Base-by-base conservation (phyloP, 2,329 filamentous ascomycete genomes). In the Chrysoporthe puriensis region DNA sequence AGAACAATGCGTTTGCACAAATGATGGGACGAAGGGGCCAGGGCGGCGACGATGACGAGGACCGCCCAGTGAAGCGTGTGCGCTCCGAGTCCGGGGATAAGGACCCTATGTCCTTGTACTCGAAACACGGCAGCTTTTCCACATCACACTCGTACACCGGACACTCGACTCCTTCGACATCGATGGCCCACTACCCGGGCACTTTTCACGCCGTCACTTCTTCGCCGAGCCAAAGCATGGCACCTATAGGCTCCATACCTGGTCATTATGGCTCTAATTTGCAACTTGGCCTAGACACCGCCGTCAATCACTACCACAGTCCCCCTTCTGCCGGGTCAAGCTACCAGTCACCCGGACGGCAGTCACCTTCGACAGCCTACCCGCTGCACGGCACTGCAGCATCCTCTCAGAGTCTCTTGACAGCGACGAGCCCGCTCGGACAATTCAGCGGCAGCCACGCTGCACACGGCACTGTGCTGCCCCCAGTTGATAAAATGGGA, bases 1-100 rank as follows among this genome's bases (percentile, higher is more conserved):
- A 81, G 40, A 83, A 77, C 66, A 76, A 72, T 46, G 71, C 72
- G 44, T 73, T 73, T 2, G 76, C 73, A 16, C 73, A 76, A 21
- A 69, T 65, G 62, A 67, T 62, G 56, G 64, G 64, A 18, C 60
- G 67, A 13, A 63, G 66, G 13, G 34, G 26, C 50, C 36, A 43
- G 13, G 52, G 21, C 13, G 69, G 34, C 18, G 69, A 57, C 34
- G 66, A 63, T 11, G 66, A 65, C 21, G 63, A 64, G 40, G 63
- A 68, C n/a, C 60, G 66, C 14, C 69, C 64, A 34, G 58, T 66
- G 18, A 68, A 66, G 52, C 66, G 64, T n/a, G 52, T 70, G 36
- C 68, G 68, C 14, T 69, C 68, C n/a, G 68, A 69, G 26, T 36
- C 65, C 1, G 58, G 43, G n/a, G 65, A 67, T 6, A 66, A 69